Evolutionary conservation across 208 protist genomes (phyloP), one percentile per base, ranked within the genome.

Genomic region (Lotmaria passim): DNA sequence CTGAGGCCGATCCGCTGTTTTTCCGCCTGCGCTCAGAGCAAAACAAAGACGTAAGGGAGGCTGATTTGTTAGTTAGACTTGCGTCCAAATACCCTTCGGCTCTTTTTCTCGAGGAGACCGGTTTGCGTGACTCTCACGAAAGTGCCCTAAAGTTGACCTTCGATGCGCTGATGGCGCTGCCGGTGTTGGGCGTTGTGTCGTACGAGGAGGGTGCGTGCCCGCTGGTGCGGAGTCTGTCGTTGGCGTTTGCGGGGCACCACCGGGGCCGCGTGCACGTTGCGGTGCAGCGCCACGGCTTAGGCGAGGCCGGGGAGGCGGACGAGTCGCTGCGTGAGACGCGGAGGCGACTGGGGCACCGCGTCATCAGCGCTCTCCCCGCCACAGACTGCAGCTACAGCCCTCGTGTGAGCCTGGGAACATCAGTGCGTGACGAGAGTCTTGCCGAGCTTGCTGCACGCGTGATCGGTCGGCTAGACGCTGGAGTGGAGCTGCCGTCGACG

Each of bases 201-300:
- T 79, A 78, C 62, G 66, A 39, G 61, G 76, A 82, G 65, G 70
- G 70, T 31, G 75, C 73, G 58, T 89, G 83, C 48, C 78, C 78
- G 53, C 56, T 82, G 43, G 69, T 89, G 56, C 83, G 83, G 31
- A 85, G 79, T 53, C 55, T 89, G 52, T 44, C 75, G 52, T 69
- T 89, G 12, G 79, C 63, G 33, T 76, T 89, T 30, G 69, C 69
- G 21, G 76, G 65, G 3, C 64, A 83, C 57, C 76, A 83, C 64
- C 53, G 50, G 34, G 78, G 78, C 19, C 52, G 34, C 21, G 78
- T 79, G 68, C 39, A 41, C n/a, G 67, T 76, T 15, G 46, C 46
- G 3, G 72, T 79, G 28, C 47, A 62, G 52, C 59, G 51, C 21
- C 12, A 47, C 59, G 65, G 46, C 23, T 14, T 53, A 41, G 60